Evolutionary conservation across 768 basidiomycete genomes (phyloP).

Genomic region (Grammothele lineata): DNA sequence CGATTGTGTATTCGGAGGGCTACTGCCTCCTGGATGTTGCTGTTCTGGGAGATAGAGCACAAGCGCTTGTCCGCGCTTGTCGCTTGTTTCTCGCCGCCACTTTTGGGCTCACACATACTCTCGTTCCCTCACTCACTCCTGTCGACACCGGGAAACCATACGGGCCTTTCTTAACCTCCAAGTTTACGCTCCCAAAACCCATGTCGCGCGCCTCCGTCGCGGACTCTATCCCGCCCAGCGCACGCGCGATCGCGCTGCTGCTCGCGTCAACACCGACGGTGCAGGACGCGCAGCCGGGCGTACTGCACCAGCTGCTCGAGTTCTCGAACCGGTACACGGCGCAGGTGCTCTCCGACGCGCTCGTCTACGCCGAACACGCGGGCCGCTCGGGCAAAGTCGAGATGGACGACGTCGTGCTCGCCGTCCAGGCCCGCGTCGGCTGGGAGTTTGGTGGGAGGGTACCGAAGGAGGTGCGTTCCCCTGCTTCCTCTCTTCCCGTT

Average conservation of each 20-base stretch:
- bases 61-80: too few relatives aligned
- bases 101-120: too few relatives aligned
- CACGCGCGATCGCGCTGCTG: conserved; percentile 77
- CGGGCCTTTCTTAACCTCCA: background rate
- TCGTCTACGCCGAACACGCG: conserved; percentile 85
- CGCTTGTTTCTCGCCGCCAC: too few relatives aligned
- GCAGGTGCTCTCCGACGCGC: conserved; percentile 80
- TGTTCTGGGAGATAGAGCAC: too few relatives aligned
- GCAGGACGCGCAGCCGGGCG: conserved; percentile 82
- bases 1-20: too few relatives aligned
- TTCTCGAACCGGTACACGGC: conserved; percentile 82
- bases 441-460: conserved; percentile 91
- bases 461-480: conserved; percentile 73
- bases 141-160: too few relatives aligned
- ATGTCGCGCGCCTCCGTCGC: conserved; percentile 43
- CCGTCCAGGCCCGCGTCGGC: conserved; percentile 84
- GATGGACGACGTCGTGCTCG: conserved; percentile 76
- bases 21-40: too few relatives aligned
- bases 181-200: background rate
- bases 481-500: background rate
- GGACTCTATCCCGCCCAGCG: conserved; percentile 79
- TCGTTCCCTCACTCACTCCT: too few relatives aligned
- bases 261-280: conserved; percentile 81
- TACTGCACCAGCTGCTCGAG: conserved; percentile 83
- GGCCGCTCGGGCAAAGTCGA: conserved; percentile 75